Evolutionary conservation across 2,329 filamentous ascomycete species (phyloP).

Genomic region (Hyphodiscus sp.): DNA sequence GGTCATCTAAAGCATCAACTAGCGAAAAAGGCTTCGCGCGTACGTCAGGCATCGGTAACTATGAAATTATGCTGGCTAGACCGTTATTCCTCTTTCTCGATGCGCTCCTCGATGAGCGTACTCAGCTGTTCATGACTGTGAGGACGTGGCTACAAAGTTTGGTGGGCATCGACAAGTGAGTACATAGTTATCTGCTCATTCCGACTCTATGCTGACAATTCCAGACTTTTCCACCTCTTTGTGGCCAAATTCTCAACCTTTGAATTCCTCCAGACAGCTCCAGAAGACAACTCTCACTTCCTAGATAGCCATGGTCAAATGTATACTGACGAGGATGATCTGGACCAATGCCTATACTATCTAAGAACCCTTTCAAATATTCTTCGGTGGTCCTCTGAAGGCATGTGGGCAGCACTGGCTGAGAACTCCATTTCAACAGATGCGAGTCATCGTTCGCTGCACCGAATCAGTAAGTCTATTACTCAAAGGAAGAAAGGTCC

Average conservation of each 20-base stretch:
- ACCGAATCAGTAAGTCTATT: constrained; percentile 45
- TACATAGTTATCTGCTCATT: constrained; percentile 2
- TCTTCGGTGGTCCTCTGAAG: constrained; percentile 59
- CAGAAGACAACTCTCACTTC: constrained; percentile 14
- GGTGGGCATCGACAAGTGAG: constrained; percentile 56
- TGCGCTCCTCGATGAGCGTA: constrained; percentile 63
- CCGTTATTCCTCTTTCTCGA: constrained; percentile 81
- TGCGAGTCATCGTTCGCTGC: constrained; percentile 39
- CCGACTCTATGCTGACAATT: constrained; percentile 17
- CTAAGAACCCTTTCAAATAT: constrained; percentile 69
- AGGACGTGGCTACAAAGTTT: constrained; percentile 73
- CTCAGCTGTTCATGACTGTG: constrained; percentile 69
- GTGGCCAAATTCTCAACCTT: constrained; percentile 51
- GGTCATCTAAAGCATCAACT: constrained; percentile 40
- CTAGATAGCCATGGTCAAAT: constrained; percentile 22
- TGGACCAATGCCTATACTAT: constrained; percentile 73
- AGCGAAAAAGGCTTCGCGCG: constrained; percentile 34
- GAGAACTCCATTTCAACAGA: constrained; percentile 49
- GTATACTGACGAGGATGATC: constrained; percentile 56
- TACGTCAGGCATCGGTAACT: constrained; percentile 52
- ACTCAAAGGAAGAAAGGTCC: background rate
- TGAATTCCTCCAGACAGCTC: constrained; percentile 40
- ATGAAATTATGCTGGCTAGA: constrained; percentile 68
- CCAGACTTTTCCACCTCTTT: constrained; percentile 55
- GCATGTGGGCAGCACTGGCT: constrained; percentile 64